phyloP scores from a whole-genome alignment of 768 basidiomycete species.

The Tylopilus subfusipes region DNA sequence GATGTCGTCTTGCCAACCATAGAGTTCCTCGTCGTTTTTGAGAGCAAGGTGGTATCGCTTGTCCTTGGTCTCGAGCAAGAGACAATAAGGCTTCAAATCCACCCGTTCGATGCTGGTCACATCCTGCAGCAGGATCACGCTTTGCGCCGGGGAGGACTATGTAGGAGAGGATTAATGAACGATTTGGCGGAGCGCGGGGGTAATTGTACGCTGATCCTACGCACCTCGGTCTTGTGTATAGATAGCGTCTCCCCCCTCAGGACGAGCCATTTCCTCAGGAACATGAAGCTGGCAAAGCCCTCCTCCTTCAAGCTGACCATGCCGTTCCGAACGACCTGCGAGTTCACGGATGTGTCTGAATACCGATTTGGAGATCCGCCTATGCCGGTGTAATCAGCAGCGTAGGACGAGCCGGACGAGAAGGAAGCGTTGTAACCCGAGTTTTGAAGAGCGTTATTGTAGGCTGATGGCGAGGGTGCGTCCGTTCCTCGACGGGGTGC shows the following conservation, averaged over 20 bases:
- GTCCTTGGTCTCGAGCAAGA: constrained; percentile 81
- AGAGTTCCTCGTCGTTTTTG: constrained; percentile 95
- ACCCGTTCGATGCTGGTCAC: constrained; percentile 87
- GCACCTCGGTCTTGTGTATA: constrained; percentile 90
- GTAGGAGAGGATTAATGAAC: not conserved
- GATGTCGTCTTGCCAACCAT: constrained; percentile 97
- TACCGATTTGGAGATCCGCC: constrained; percentile 71
- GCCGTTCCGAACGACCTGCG: constrained; percentile 64
- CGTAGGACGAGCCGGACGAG: constrained; percentile 57
- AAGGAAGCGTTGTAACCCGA: constrained; percentile 62
- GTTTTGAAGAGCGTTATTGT: constrained; percentile 42
- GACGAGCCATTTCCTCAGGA: constrained; percentile 87
- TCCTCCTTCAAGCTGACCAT: constrained; percentile 90
- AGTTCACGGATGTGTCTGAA: constrained; percentile 31
- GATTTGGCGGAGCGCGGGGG: not conserved
- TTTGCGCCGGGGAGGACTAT: constrained; percentile 56
- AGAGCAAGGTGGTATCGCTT: constrained; percentile 77
- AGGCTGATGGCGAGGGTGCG: constrained; percentile 24
- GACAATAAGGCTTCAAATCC: constrained; percentile 92
- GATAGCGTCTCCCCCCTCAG: constrained; percentile 75
- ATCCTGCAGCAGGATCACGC: constrained; percentile 63
- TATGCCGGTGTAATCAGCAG: constrained; percentile 71
- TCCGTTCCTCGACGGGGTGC: constrained; percentile 56
- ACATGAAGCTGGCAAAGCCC: constrained; percentile 86
- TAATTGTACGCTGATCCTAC: constrained; percentile 22